Evolutionary conservation across 1,284 basidiomycete genomes (phyloP), one percentile per base, ranked within the genome.

Genomic region (Lentinula novae-zelandiae): DNA sequence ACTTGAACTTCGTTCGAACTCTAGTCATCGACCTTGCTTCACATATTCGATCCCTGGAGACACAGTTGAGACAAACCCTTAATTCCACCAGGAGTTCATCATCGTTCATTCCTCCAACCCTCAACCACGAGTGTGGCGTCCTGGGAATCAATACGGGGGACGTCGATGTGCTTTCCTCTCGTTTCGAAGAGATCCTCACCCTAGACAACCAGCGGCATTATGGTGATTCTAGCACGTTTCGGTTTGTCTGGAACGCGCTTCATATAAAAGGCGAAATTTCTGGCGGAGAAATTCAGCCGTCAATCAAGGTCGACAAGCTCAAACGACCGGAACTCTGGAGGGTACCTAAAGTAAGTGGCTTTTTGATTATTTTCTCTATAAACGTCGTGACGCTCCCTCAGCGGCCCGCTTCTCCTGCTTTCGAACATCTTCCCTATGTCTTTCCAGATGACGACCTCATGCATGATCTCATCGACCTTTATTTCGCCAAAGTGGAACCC

Each of bases 391-490:
- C 17, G 6, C 22, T 46, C 20, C 27, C 6, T 5, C 52, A 74
- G 71, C 75, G 72, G 73, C 72, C 76, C 54, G 67, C 61, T 33
- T 65, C 63, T 8, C 62, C 64, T 0, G 64, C 56, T 15, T 22
- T 44, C 9, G n/a, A 67, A 31, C 20, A 33, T 8, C 55, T 54
- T 3, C 61, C 54, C 12, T 62, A 57, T 12, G 12, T 66, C 17
- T 86, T 84, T 60, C 84, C 85, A 0, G 75, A 77, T 0, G 65
- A 73, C 1, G 85, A 87, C 57, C 74, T 92, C 13, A 76, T 83
- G 27, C 65, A 67, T 3, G 60, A 61, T 1, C 78, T 92, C 40
- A 75, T 91, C 61, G 78, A 86, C 15, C 74, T 83, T 10, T 91
- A 83, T 69, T 92, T 92, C 68, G 62, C 64, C 4, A 66, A 79